phyloP scores from a whole-genome alignment of 441 rosid genomes.

The Bocquillonia castaneifolia region DNA sequence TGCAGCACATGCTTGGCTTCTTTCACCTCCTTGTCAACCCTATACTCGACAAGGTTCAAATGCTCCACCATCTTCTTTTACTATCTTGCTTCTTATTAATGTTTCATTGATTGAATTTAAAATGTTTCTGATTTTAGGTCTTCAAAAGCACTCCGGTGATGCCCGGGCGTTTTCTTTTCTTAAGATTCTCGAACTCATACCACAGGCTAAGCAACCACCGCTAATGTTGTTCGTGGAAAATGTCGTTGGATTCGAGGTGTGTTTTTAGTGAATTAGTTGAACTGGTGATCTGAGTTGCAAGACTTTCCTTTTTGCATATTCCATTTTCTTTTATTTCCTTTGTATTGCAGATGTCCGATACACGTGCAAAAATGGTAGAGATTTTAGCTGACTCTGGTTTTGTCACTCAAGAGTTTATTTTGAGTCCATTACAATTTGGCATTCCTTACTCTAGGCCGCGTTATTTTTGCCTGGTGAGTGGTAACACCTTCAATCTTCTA shows the following conservation, averaged over 20 bases:
- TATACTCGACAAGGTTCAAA: conserved; percentile 86
- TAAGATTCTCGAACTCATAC: conserved; percentile 84
- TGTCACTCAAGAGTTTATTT: conserved; percentile 67
- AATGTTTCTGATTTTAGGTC: conserved; percentile 46
- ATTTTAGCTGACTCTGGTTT: conserved; percentile 46
- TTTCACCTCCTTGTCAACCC: conserved; percentile 98
- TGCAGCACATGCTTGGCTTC: conserved; percentile 82
- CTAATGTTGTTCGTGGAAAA: conserved; percentile 74
- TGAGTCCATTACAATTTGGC: conserved; percentile 89
- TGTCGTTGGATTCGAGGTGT: conserved; percentile 95
- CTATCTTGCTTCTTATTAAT: neutral
- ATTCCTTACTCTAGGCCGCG: conserved; percentile 98
- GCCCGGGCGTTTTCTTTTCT: conserved; percentile 86
- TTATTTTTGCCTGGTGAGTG: conserved; percentile 76
- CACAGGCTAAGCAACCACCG: conserved; percentile 51
- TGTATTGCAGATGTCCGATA: conserved; percentile 72
- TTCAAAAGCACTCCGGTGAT: conserved; percentile 88
- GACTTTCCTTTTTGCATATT: neutral
- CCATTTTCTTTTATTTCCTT: conserved; percentile 2
- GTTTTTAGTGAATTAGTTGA: conserved; percentile 19
- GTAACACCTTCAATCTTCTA: neutral
- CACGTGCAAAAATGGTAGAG: conserved; percentile 67
- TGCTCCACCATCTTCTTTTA: neutral
- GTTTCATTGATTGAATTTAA: neutral
- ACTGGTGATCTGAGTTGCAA: neutral